Percentiles rank a stretch among this genome's conserved stretches.
Conservation (phyloP, 768 basidiomycete species). For the Pleurotus cornucopiae region DNA sequence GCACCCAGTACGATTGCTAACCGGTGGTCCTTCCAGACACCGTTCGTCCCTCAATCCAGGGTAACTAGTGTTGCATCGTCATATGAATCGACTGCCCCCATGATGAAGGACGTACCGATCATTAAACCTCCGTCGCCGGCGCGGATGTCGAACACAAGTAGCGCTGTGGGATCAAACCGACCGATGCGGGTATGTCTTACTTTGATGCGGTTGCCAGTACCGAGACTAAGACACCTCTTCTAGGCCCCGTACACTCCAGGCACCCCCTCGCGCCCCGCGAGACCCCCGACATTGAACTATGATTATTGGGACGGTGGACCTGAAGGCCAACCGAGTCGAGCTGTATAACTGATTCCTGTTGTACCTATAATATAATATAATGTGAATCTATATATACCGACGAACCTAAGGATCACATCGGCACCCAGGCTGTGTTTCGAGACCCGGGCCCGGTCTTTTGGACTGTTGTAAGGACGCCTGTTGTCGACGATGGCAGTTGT, state of each 20-base stretch:
- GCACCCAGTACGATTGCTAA: neutral
- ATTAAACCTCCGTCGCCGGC: conserved; percentile 8
- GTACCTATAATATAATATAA: neutral
- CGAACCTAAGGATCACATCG: neutral
- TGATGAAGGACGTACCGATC: conserved; percentile 6
- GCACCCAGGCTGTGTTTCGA: too few relatives aligned
- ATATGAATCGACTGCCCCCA: conserved; percentile 5
- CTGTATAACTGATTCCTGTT: neutral
- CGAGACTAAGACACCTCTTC: neutral
- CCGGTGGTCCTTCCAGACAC: conserved; percentile 10
- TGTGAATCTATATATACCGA: conserved; percentile 3
- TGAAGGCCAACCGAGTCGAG: neutral
- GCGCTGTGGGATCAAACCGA: neutral
- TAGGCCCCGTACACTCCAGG: conserved; percentile 10
- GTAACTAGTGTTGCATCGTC: conserved; percentile 6
- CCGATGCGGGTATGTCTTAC: neutral
- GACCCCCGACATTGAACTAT: conserved; percentile 5
- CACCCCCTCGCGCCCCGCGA: conserved; percentile 3
- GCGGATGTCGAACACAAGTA: neutral
- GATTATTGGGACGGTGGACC: conserved; percentile 8
- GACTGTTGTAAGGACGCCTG: conserved; percentile 2
- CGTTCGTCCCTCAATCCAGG: conserved; percentile 10
- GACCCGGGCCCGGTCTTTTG: conserved; percentile 1
- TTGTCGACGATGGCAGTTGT: conserved; percentile 6
- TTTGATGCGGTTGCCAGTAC: neutral